Evolutionary conservation across 2,329 filamentous ascomycete species (phyloP).

Genomic region (Xylariaceae sp.): DNA sequence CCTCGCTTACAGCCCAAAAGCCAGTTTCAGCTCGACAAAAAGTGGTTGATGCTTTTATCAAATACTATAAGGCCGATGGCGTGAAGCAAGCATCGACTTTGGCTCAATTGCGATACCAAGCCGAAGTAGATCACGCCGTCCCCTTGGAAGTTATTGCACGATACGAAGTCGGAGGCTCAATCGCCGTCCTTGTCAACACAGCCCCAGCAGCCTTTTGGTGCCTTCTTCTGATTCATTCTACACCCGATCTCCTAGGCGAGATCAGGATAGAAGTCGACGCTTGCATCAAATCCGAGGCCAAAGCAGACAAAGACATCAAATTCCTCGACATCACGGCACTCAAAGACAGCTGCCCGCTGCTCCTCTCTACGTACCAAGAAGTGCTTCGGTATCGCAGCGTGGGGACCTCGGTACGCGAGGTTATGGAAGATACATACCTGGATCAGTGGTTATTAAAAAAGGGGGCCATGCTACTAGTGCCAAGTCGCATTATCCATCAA

Average conservation of each 20-base stretch:
- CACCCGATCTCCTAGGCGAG: conserved; percentile 27
- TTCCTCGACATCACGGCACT: conserved; percentile 29
- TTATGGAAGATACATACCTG: conserved; percentile 28
- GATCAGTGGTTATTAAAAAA: conserved; percentile 27
- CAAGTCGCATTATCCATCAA: conserved; percentile 25
- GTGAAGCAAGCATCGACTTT: conserved; percentile 37
- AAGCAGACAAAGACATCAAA: conserved; percentile 13
- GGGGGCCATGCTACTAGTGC: conserved; percentile 28
- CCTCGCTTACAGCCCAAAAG: conserved; percentile 30
- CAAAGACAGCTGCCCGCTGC: conserved; percentile 34
- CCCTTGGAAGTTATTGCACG: conserved; percentile 35
- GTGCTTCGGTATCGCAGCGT: conserved; percentile 36
- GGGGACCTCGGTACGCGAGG: conserved; percentile 32
- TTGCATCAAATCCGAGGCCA: conserved; percentile 14
- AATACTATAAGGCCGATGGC: conserved; percentile 38
- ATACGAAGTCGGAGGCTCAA: conserved; percentile 38
- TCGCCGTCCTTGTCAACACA: conserved; percentile 40
- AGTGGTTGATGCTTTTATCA: conserved; percentile 33
- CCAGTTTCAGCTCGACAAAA: conserved; percentile 30
- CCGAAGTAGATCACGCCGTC: conserved; percentile 29
- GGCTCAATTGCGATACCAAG: conserved; percentile 34
- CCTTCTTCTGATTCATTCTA: conserved; percentile 32
- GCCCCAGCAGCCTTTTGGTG: conserved; percentile 39
- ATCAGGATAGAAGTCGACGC: conserved; percentile 30
- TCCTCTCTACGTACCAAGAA: conserved; percentile 40